Conservation (phyloP, 805 yeast genomes). For the Suhomyces prunicola region DNA sequence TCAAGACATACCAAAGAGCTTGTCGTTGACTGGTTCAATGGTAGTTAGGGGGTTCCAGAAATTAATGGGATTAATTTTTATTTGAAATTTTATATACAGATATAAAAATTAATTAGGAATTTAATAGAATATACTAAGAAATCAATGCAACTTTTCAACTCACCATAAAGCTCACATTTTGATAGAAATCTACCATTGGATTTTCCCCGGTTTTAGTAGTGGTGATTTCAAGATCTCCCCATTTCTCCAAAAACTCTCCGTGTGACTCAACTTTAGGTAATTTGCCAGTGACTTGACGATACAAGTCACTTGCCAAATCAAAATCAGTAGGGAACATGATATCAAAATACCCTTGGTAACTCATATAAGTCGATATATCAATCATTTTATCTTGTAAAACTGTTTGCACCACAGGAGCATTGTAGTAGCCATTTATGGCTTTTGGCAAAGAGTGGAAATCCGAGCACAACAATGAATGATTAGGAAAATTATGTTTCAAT, state of each 20-base stretch:
- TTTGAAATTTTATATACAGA: constrained; percentile 3
- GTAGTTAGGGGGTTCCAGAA: constrained; percentile 27
- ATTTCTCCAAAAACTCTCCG: constrained; percentile 57
- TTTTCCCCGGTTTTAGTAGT: constrained; percentile 76
- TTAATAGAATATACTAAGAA: not conserved
- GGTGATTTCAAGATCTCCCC: constrained; percentile 70
- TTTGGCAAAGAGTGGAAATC: constrained; percentile 59
- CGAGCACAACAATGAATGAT: constrained; percentile 69
- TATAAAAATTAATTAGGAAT: constrained; percentile 1
- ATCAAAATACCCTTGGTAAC: constrained; percentile 81
- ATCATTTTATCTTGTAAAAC: constrained; percentile 64
- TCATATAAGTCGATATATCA: constrained; percentile 71
- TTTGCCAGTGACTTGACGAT: constrained; percentile 62
- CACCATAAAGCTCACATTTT: constrained; percentile 67
- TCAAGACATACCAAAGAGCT: constrained; percentile 1
- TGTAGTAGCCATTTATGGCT: constrained; percentile 51
- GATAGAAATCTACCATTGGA: constrained; percentile 76
- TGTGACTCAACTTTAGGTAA: constrained; percentile 54
- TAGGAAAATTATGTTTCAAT: constrained; percentile 63
- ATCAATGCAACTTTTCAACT: constrained; percentile 25
- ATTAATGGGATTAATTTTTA: constrained; percentile 8
- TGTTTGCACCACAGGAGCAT: constrained; percentile 79
- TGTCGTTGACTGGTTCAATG: constrained; percentile 1
- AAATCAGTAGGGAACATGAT: constrained; percentile 87
- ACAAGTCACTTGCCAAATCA: constrained; percentile 55